Conservation (phyloP, 2,329 filamentous ascomycete species). For the Colletotrichum spaethianum region DNA sequence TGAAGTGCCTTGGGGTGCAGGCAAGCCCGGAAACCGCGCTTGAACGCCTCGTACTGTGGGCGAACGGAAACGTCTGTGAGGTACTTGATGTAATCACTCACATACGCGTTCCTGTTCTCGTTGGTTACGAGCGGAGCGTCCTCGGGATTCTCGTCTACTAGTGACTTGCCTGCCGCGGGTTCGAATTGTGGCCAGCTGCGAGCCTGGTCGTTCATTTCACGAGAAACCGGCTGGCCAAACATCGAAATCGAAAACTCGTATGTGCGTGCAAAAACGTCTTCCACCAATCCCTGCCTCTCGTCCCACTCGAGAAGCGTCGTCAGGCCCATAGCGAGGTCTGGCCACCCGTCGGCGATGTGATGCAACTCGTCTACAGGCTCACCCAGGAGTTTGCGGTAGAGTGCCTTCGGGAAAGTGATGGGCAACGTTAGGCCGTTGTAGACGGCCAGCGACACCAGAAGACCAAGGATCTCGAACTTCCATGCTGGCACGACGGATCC, state of each 20-base stretch:
- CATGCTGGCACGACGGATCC: constrained; percentile 85
- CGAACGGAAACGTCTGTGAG: constrained; percentile 83
- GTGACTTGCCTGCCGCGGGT: constrained; percentile 45
- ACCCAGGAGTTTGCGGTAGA: constrained; percentile 86
- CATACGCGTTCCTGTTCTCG: constrained; percentile 82
- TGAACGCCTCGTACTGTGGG: constrained; percentile 85
- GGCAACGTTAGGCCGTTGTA: constrained; percentile 95
- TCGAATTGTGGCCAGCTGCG: constrained; percentile 69
- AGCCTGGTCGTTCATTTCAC: constrained; percentile 64
- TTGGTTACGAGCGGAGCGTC: constrained; percentile 84
- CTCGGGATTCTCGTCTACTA: constrained; percentile 56
- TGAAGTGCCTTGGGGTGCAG: constrained; percentile 78
- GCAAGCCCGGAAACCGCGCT: constrained; percentile 83
- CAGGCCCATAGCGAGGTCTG: constrained; percentile 82
- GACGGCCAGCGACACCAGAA: constrained; percentile 89
- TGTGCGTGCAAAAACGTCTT: constrained; percentile 85
- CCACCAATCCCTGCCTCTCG: constrained; percentile 80
- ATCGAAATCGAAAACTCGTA: constrained; percentile 84
- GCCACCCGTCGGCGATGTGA: constrained; percentile 91
- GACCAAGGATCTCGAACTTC: constrained; percentile 90
- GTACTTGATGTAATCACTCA: constrained; percentile 88
- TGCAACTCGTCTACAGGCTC: constrained; percentile 78
- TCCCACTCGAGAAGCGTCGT: constrained; percentile 82
- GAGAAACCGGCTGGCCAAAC: constrained; percentile 70
- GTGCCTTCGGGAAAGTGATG: constrained; percentile 85